Percentiles rank a stretch among this genome's conserved stretches.
Conservation (phyloP, 495 filamentous ascomycete genomes). For the Annulohypoxylon stygium region DNA sequence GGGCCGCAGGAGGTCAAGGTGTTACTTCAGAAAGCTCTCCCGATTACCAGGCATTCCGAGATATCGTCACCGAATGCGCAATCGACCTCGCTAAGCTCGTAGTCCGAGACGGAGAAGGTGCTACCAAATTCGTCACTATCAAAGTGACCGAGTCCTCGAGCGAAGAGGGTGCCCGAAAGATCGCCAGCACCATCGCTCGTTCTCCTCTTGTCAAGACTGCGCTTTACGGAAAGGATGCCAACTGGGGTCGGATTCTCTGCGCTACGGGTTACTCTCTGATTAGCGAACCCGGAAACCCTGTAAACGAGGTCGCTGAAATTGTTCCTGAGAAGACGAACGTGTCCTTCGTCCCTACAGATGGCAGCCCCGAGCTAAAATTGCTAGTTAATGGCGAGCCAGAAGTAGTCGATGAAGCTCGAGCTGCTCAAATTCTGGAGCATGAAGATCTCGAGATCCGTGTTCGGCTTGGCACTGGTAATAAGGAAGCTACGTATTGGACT, state of each 20-base stretch:
- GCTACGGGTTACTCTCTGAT: conserved; percentile 91
- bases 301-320: conserved; percentile 71
- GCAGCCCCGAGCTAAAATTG: conserved; percentile 82
- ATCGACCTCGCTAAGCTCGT: conserved; percentile 90
- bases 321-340: conserved; percentile 89
- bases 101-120: conserved; percentile 96
- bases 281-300: conserved; percentile 66
- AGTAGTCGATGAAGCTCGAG: conserved; percentile 87
- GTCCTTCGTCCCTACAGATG: conserved; percentile 89
- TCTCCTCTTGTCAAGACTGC: conserved; percentile 97
- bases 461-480: conserved; percentile 75
- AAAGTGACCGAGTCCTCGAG: conserved; percentile 80
- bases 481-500: conserved; percentile 90
- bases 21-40: conserved; percentile 67
- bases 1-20: conserved; percentile 83
- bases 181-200: conserved; percentile 91
- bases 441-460: conserved; percentile 88
- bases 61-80: conserved; percentile 80
- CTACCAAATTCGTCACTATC: conserved; percentile 97
- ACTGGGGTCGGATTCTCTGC: conserved; percentile 97
- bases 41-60: conserved; percentile 75
- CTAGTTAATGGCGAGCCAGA: conserved; percentile 93
- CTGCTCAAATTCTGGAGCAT: conserved; percentile 85
- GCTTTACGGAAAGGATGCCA: conserved; percentile 95
- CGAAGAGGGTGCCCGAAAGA: conserved; percentile 72